A percentile compares a stretch with the other conserved stretches of the same genome.
Evolutionary conservation across 805 yeast species (phyloP).

Genomic region (Lipomyces sp.): DNA sequence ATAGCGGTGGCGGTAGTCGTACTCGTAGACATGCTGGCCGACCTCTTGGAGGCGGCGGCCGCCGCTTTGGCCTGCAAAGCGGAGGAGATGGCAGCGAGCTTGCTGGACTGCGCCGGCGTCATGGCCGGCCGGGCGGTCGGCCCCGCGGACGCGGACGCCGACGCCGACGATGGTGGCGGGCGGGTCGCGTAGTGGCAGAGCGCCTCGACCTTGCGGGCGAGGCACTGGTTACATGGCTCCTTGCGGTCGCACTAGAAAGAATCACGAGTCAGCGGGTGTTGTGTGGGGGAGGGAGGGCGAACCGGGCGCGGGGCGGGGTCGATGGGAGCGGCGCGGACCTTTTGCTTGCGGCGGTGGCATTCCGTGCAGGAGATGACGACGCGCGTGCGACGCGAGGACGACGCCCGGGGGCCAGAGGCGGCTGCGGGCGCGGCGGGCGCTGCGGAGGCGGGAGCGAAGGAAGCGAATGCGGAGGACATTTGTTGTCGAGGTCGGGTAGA

Average conservation of each 20-base stretch:
- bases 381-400: conserved; percentile 17
- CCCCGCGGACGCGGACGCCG: too few species aligned
- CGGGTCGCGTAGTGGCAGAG: conserved; percentile 18
- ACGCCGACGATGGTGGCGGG: conserved; percentile 1
- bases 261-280: not conserved
- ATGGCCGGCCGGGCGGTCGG: not conserved
- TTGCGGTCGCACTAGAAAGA: conserved; percentile 24
- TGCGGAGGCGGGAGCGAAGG: too few species aligned
- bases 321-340: conserved; percentile 2
- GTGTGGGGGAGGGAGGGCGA: not conserved
- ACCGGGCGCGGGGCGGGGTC: not conserved
- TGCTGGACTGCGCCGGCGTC: not conserved
- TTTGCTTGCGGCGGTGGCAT: conserved; percentile 29
- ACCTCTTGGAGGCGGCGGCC: too few species aligned
- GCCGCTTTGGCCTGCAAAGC: not conserved
- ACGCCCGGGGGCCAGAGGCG: not conserved
- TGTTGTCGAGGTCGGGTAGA: too few species aligned
- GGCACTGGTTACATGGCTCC: conserved; percentile 26
- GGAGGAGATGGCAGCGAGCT: not conserved
- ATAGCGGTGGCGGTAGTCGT: not conserved
- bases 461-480: too few species aligned
- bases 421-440: not conserved
- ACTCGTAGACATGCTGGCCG: too few species aligned
- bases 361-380: conserved; percentile 26
- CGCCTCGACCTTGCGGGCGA: conserved; percentile 16